Base-by-base conservation (phyloP, 176 grass and related monocot genomes). In the Aegilops bicornis region DNA sequence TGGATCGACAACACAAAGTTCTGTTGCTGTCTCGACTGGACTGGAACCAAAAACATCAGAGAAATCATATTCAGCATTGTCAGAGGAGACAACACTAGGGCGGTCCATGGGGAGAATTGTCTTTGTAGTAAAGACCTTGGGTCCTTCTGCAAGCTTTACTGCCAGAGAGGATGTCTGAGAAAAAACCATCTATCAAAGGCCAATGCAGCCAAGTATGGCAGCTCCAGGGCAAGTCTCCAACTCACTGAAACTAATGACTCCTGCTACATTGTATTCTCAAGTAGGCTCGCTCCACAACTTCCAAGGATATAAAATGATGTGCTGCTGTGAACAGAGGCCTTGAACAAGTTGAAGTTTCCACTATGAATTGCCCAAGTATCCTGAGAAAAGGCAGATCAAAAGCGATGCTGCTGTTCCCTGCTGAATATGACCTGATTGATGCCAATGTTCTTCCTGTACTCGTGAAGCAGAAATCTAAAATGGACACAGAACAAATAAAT, bases 41-140 rank as follows among this genome's bases (percentile, higher is more conserved):
- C 84, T 84, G 54, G 93, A 85, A 43, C 96, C 96, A 56, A 98
- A 98, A 78, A 98, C 93, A 64, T 98, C 93, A 76, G 93, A 98
- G 76, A 96, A 96, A 88, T 98, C 93, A 13, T 82, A 98, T 84
- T 96, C 96, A 1, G 88, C 64, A 74, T 88, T 92, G n/a, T 98
- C 93, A 36, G 93, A 86, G 13, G 64, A 76, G 58, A 90, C 82
- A 20, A 62, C 85, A 83, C 91, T 88, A 20, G 82, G 90, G 7
- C 82, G 88, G 1, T 73, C 92, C 65, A 75, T 91, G 64, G 94
- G 96, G 64, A 94, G 88, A 91, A 92, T 73, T 83, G 91, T 90
- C 31, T 95, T 85, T 75, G 67, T 88, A 20, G 70, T 77, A 17
- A 88, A 76, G 69, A 87, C 69, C 82, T 90, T 87, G 24, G 85